Evolutionary conservation across 176 grass and related monocot species (phyloP).

Genomic region (Oryza punctata): DNA sequence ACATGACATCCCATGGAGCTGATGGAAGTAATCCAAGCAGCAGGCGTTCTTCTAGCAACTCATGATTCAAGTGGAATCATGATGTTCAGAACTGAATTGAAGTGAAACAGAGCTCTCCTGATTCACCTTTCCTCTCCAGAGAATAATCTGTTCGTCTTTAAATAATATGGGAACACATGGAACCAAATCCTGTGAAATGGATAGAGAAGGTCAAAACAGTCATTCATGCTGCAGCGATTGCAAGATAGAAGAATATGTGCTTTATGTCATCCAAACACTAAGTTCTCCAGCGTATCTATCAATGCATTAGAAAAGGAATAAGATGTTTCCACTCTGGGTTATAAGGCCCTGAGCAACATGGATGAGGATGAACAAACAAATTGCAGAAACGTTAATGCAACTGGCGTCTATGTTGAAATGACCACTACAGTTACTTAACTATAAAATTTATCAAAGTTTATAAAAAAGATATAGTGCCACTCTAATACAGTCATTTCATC

Average conservation of each 20-base stretch:
- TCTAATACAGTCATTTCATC: not conserved
- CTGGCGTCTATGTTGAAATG: not conserved
- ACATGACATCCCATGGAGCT: not conserved
- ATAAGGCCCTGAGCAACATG: not conserved
- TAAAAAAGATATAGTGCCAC: not conserved
- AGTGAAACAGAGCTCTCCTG: slow-evolving; percentile 17
- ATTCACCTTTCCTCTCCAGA: slow-evolving; percentile 57
- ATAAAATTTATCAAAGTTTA: not conserved
- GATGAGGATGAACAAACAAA: not conserved
- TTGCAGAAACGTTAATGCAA: not conserved
- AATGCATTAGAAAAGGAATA: not conserved
- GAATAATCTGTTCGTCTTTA: slow-evolving; percentile 74
- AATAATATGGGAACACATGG: slow-evolving; percentile 67
- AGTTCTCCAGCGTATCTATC: slow-evolving; percentile 1
- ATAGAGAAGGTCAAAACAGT: not conserved
- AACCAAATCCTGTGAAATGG: slow-evolving; percentile 60
- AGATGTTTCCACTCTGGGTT: not conserved
- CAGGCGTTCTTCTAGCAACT: not conserved
- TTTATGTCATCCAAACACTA: not conserved
- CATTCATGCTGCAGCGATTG: not conserved
- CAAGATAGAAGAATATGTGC: not conserved
- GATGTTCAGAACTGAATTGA: not conserved
- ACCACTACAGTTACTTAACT: not conserved
- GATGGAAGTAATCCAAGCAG: slow-evolving; percentile 9
- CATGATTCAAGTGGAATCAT: not conserved